Evolutionary conservation across 805 yeast species (phyloP), one percentile per base, ranked within the genome.

Genomic region (Nakazawaea pomicola): DNA sequence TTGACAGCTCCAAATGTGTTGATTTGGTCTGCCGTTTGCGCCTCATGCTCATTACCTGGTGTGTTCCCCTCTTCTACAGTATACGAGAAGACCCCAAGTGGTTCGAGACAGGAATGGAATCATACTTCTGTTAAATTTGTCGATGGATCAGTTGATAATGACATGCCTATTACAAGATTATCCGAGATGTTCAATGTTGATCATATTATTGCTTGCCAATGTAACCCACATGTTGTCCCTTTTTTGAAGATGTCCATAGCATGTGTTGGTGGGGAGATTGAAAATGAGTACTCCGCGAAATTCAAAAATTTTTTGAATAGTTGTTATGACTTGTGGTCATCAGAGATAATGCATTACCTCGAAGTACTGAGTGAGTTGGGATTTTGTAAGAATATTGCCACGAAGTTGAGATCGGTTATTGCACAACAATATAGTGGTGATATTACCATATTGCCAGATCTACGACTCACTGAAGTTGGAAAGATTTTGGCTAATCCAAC

Each of bases 171-270:
- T 20, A 73, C 95, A 2, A 73, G 97, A 50, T 67, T 93, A 17
- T 83, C 95, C 16, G 99, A 93, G 57, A 89, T 93, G 96, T 93
- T 93, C 60, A 91, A 93, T 55, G 96, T 93, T 23, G 95, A 93
- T 57, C 96, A 93, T 59, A 90, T 93, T 47, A 89, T 93, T 51
- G 99, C 97, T 0, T 91, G 95, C 34, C 99, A 93, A 58, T 99
- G 93, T 1, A 93, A 93, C 55, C 95, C 97, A 0, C 99, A 93
- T 57, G 95, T 93, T 12, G 86, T 85, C 2, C 99, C 99, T 0
- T 73, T 91, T 38, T 67, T 93, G 51, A 80, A 79, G 49, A 64
- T 80, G 40, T 78, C 89, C 0, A 70, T 80, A 4, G 76, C 80
- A 16, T 75, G 78, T 56, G 79, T 78, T 16, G 89, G 88, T 10